Evolutionary conservation across 2,329 filamentous ascomycete genomes (phyloP), one percentile per base, ranked within the genome.

Genomic region (Xylariaceae sp.): DNA sequence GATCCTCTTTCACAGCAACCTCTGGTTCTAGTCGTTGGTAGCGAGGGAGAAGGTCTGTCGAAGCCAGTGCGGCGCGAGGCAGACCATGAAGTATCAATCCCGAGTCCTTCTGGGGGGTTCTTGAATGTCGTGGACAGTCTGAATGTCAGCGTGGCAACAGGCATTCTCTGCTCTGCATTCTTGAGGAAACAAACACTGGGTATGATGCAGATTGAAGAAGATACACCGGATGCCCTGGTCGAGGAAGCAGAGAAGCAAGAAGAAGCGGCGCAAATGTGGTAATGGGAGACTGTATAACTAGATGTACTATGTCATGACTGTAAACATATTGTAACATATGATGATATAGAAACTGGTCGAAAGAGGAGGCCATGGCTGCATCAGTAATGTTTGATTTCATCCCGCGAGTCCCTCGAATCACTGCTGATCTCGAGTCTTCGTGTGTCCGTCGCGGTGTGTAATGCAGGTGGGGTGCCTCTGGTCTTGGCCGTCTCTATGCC

Each of bases 131-230:
- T 99, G 2, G 92, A 97, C 68, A 96, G 90, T 67, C 71, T 99
- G 66, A 97, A 99, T 65, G 94, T 97, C 36, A 90, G 89, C 63
- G 91, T 95, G 17, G 92, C 94, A 1, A 83, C 89, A 6, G 90
- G 83, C 1, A 72, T 97, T 43, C 71, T 97, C 44, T 85, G 85
- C 54, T 79, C 85, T 55, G 75, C 85, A 0, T 89, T 94, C 62
- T 65, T 89, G 61, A 77, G 71, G 61, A 68, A 71, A 44, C 62
- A 63, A 42, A 49, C 54, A 30, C 35, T 52, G 4, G 53, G 49
- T 32, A 50, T 54, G 33, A 45, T 60, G 11, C 54, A 58, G 43
- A 53, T 60, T 19, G 58, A 62, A 30, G 59, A 57, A 15, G 40
- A 43, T 2, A 31, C 54, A 48, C 9, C 49, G 33, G 51, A 27